phyloP scores from a whole-genome alignment of 495 filamentous ascomycete species.

The Penicillium manginii region DNA sequence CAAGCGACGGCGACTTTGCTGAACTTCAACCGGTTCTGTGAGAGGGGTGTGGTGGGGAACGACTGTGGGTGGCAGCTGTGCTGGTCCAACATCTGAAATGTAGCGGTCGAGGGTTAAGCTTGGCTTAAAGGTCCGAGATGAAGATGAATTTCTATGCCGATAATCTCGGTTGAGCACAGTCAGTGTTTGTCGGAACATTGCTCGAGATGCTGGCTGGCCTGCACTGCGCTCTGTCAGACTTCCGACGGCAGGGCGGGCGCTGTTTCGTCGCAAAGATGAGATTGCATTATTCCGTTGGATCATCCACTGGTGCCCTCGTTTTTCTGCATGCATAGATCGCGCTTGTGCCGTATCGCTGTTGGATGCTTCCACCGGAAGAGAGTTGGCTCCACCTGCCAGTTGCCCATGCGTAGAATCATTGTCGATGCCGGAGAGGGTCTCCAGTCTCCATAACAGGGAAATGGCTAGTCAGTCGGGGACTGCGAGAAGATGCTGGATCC shows the following conservation, averaged over 20 bases:
- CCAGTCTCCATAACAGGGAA: neutral
- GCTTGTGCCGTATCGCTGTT: neutral
- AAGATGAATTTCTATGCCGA: conserved; percentile 21
- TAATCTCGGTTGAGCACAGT: conserved; percentile 30
- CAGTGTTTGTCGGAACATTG: conserved; percentile 35
- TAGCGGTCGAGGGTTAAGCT: conserved; percentile 46
- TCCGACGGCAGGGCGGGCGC: conserved; percentile 43
- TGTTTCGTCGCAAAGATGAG: conserved; percentile 38
- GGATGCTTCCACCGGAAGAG: conserved; percentile 3
- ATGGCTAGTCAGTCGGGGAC: conserved; percentile 10
- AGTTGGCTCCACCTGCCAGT: neutral
- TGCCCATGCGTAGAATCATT: neutral
- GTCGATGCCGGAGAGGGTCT: neutral
- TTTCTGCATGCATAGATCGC: conserved; percentile 19
- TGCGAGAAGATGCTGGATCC: conserved; percentile 7
- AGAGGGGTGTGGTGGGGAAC: neutral
- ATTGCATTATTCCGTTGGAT: conserved; percentile 39
- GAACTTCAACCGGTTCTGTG: neutral
- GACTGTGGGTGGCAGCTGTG: neutral
- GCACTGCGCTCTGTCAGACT: conserved; percentile 33
- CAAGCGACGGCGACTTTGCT: conserved; percentile 26
- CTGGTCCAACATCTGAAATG: conserved; percentile 27
- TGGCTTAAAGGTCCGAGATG: conserved; percentile 15
- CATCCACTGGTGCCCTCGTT: conserved; percentile 41
- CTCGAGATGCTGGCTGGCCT: conserved; percentile 17